These are phyloP conservation scores for Aspergillus bridgeri DNA, from an alignment of 495 filamentous ascomycete species.

Conservation along the genomic window DNA sequence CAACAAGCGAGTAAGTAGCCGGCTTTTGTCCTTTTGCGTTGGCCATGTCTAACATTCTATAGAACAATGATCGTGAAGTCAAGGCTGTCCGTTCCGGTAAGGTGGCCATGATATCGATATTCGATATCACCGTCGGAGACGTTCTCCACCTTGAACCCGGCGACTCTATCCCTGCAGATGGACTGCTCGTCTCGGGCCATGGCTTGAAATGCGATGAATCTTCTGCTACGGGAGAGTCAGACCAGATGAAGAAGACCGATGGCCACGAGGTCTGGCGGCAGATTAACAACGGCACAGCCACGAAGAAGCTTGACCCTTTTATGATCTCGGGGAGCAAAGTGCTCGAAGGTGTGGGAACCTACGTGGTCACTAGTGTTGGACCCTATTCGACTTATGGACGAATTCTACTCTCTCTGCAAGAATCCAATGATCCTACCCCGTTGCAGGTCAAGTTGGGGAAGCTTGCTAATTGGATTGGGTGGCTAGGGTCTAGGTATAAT, in stretches of 20 bases:
- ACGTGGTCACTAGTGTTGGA: slow-evolving; percentile 61
- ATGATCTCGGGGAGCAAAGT: slow-evolving; percentile 64
- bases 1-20: slow-evolving; percentile 56
- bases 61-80: slow-evolving; percentile 76
- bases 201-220: slow-evolving; percentile 68
- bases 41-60: slow-evolving; percentile 9
- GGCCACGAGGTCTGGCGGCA: slow-evolving; percentile 57
- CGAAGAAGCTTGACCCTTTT: slow-evolving; percentile 61
- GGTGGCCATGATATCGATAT: slow-evolving; percentile 66
- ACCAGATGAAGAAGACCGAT: slow-evolving; percentile 61
- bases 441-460: slow-evolving; percentile 60
- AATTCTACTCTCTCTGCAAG: slow-evolving; percentile 60
- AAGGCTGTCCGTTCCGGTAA: slow-evolving; percentile 76
- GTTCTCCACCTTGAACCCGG: slow-evolving; percentile 71
- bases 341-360: slow-evolving; percentile 62
- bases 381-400: slow-evolving; percentile 63
- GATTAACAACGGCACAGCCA: slow-evolving; percentile 51
- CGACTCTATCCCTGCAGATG: slow-evolving; percentile 64
- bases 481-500: slow-evolving; percentile 42
- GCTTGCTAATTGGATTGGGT: slow-evolving; percentile 64
- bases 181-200: slow-evolving; percentile 59
- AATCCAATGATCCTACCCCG: slow-evolving; percentile 59
- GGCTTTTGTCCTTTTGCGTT: neutral
- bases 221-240: slow-evolving; percentile 66
- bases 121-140: slow-evolving; percentile 69